phyloP scores from a whole-genome alignment of 1,284 basidiomycete genomes.

The Microbotryomycetes sp. region DNA sequence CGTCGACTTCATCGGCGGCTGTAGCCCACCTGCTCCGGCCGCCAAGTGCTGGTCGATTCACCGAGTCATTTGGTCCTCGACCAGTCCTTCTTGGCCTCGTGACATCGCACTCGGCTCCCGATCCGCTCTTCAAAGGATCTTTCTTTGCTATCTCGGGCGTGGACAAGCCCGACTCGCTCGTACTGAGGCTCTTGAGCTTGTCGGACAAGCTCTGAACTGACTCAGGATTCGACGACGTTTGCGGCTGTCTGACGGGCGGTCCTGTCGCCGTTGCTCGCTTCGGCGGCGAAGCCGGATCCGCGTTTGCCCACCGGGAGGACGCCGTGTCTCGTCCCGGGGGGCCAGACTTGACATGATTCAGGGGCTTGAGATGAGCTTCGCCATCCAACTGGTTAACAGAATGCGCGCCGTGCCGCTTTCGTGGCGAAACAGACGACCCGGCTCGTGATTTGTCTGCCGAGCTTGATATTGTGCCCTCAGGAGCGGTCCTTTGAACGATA shows the following conservation, averaged over 20 bases:
- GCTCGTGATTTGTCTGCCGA: background rate
- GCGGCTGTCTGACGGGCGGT: background rate
- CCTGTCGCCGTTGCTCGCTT: background rate
- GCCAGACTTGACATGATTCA: background rate
- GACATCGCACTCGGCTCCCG: background rate
- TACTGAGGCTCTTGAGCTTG: background rate
- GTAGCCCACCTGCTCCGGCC: conserved; percentile 14
- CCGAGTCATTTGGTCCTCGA: background rate
- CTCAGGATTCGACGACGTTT: background rate
- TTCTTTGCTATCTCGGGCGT: background rate
- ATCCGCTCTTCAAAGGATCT: background rate
- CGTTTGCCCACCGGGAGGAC: background rate
- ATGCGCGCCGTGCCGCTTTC: background rate
- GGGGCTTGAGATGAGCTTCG: background rate
- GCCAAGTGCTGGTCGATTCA: conserved; percentile 5
- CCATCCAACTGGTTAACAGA: background rate
- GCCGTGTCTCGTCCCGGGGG: background rate
- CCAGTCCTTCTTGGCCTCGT: too few relatives aligned
- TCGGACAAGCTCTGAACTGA: background rate
- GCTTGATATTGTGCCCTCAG: background rate
- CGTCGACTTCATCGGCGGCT: conserved; percentile 12
- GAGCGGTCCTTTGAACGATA: background rate
- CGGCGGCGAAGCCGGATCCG: background rate
- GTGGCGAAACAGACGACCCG: background rate
- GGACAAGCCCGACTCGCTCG: background rate